Percentiles rank a stretch among this genome's conserved stretches.
Evolutionary conservation across 805 yeast genomes (phyloP).

Genomic region (Kazachstania taianensis): DNA sequence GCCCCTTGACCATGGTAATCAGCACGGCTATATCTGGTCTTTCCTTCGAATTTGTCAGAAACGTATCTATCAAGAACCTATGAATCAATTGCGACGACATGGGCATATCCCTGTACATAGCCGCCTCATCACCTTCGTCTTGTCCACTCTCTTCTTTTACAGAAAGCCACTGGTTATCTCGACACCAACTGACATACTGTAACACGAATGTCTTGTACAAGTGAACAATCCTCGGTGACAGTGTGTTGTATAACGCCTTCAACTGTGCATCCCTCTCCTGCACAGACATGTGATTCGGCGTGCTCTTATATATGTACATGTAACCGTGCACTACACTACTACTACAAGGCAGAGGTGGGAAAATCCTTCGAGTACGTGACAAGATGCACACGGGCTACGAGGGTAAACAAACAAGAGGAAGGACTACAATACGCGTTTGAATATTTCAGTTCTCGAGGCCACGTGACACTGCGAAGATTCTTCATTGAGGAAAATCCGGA

Average conservation of each 20-base stretch:
- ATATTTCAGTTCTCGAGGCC: too few species aligned
- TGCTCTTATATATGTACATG: too few species aligned
- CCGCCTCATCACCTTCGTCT: slow-evolving; percentile 1
- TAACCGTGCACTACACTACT: too few species aligned
- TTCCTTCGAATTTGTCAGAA: not conserved
- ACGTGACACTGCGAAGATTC: too few species aligned
- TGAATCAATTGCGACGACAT: slow-evolving; percentile 20
- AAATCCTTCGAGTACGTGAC: too few species aligned
- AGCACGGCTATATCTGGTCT: not conserved
- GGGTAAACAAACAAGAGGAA: too few species aligned
- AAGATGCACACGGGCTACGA: too few species aligned
- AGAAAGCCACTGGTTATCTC: slow-evolving; percentile 9
- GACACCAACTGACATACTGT: slow-evolving; percentile 23
- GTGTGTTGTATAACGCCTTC: not conserved
- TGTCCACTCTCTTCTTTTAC: not conserved
- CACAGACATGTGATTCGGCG: too few species aligned
- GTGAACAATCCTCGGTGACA: not conserved
- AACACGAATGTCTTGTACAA: slow-evolving; percentile 23
- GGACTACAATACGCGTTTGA: too few species aligned
- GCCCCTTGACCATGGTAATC: slow-evolving; percentile 7
- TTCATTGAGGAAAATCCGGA: too few species aligned
- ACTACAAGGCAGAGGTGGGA: too few species aligned
- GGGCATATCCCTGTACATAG: slow-evolving; percentile 15
- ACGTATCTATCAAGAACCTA: slow-evolving; percentile 20
- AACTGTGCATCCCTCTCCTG: too few species aligned